phyloP scores from a whole-genome alignment of 371 early-diverging fungal species.

The Coemansia sp. region DNA sequence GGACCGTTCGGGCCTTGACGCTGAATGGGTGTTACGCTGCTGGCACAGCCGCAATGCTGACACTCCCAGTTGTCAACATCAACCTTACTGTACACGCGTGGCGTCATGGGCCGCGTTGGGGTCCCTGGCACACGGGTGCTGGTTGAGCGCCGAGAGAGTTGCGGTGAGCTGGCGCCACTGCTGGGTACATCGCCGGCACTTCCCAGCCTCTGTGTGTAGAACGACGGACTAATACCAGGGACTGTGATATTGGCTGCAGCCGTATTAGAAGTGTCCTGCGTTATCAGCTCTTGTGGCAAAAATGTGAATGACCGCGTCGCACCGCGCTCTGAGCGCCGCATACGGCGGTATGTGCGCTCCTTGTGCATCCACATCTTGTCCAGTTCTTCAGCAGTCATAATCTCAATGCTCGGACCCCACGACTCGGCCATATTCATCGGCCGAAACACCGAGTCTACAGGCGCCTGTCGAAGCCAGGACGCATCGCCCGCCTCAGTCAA shows the following conservation, averaged over 20 bases:
- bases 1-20: conserved; percentile 58
- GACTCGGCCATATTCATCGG: conserved; percentile 65
- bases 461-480: conserved; percentile 44
- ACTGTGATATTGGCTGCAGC: conserved; percentile 16
- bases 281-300: conserved; percentile 31
- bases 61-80: conserved; percentile 54
- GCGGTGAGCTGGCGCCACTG: conserved; percentile 37
- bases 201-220: conserved; percentile 36
- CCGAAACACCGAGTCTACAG: conserved; percentile 58
- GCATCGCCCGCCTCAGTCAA: conserved; percentile 57
- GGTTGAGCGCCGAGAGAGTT: conserved; percentile 22
- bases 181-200: conserved; percentile 17
- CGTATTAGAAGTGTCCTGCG: conserved; percentile 16
- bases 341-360: conserved; percentile 77
- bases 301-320: conserved; percentile 31
- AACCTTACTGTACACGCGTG: conserved; percentile 49
- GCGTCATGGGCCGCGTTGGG: conserved; percentile 30
- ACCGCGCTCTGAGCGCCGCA: conserved; percentile 45
- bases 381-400: conserved; percentile 75
- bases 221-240: conserved; percentile 27
- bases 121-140: conserved; percentile 19
- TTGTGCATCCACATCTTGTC: conserved; percentile 76
- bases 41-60: conserved; percentile 53
- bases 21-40: conserved; percentile 53
- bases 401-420: conserved; percentile 82